A percentile compares a stretch with the other conserved stretches of the same genome.
Evolutionary conservation across 179 eudicot species (phyloP).

Genomic region (Drosera spatulata): DNA sequence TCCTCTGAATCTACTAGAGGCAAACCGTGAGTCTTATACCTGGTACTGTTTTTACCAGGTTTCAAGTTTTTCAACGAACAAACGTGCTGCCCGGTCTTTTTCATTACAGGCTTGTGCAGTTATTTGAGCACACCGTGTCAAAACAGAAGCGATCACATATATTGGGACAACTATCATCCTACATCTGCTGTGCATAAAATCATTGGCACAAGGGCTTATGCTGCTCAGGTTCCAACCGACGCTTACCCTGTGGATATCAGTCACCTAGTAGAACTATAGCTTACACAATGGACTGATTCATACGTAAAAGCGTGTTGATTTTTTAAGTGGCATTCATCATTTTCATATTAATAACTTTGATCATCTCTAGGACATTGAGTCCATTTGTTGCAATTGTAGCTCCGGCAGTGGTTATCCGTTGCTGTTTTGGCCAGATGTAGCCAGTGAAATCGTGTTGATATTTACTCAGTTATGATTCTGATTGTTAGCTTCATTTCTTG

Average conservation of each 20-base stretch:
- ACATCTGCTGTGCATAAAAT: background rate
- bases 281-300: too few species aligned
- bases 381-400: too few species aligned
- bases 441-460: too few species aligned
- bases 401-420: too few species aligned
- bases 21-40: too few species aligned
- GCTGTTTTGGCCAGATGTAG: too few species aligned
- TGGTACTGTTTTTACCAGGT: background rate
- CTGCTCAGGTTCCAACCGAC: background rate
- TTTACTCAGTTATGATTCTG: too few species aligned
- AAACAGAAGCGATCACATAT: background rate
- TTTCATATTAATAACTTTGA: too few species aligned
- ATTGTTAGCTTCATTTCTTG: too few species aligned
- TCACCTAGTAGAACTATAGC: background rate
- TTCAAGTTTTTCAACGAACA: background rate
- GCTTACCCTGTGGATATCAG: constrained; percentile 2
- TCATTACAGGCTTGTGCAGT: background rate
- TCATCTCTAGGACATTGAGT: too few species aligned
- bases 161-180: background rate
- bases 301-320: too few species aligned
- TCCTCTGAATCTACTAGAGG: too few species aligned
- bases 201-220: background rate
- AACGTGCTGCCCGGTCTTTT: background rate
- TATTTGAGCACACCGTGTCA: background rate
- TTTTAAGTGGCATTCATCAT: background rate